Percentiles rank a stretch among this genome's conserved stretches.
phyloP scores from a whole-genome alignment of 371 early-diverging fungal species.

The Haplosporangium sp. region DNA sequence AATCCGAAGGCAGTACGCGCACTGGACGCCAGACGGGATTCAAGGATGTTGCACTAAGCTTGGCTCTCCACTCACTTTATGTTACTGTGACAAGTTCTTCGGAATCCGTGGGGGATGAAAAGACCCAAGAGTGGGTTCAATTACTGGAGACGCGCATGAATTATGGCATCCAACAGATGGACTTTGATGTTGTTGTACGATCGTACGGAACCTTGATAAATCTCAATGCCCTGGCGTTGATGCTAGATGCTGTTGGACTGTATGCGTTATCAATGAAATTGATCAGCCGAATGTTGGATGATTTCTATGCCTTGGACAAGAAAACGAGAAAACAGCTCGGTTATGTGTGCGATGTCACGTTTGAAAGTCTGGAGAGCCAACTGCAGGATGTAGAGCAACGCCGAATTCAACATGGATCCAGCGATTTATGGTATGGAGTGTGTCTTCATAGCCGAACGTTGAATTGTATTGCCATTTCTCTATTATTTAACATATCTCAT shows the following conservation, averaged over 20 bases:
- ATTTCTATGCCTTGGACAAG: conserved; percentile 13
- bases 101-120: not conserved
- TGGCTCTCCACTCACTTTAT: conserved; percentile 41
- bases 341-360: conserved; percentile 15
- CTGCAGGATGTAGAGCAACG: conserved; percentile 22
- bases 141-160: not conserved
- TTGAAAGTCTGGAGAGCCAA: conserved; percentile 8
- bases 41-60: conserved; percentile 10
- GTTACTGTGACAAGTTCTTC: conserved; percentile 12
- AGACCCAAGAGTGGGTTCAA: conserved; percentile 12
- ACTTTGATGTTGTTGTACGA: conserved; percentile 30
- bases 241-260: conserved; percentile 39
- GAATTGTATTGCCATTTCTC: not conserved
- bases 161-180: conserved; percentile 2
- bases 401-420: not conserved
- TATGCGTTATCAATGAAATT: conserved; percentile 39
- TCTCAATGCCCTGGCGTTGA: conserved; percentile 25
- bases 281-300: conserved; percentile 26
- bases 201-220: conserved; percentile 25
- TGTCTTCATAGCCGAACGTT: not conserved
- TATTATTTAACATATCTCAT: not conserved
- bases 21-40: not conserved
- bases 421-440: conserved; percentile 15
- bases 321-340: conserved; percentile 12
- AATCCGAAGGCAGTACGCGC: not conserved